Evolutionary conservation across 2,329 filamentous ascomycete species (phyloP).

Genomic region (Penicillium nordicum): DNA sequence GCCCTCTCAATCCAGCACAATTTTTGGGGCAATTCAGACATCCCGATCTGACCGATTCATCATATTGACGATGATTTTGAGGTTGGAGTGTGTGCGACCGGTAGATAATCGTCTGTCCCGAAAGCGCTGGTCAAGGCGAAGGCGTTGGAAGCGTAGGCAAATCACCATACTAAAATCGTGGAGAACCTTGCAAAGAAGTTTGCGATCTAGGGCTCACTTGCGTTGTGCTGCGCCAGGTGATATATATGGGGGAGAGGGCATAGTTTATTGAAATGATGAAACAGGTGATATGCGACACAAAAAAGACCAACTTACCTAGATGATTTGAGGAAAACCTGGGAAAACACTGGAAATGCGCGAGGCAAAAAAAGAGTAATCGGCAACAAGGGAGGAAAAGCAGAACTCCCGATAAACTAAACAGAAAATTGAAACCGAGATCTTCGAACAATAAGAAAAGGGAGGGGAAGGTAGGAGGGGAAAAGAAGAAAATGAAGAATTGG

Average conservation of each 20-base stretch:
- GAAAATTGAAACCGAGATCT: conserved; percentile 26
- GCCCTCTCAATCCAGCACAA: neutral
- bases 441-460: conserved; percentile 27
- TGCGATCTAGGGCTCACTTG: neutral
- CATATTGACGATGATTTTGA: neutral
- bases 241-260: neutral
- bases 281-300: conserved; percentile 10
- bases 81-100: neutral
- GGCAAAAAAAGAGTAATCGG: conserved; percentile 16
- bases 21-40: neutral
- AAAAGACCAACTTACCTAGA: conserved; percentile 18
- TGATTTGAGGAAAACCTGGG: conserved; percentile 16
- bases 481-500: conserved; percentile 25
- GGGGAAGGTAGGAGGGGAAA: conserved; percentile 20
- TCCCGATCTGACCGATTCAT: neutral
- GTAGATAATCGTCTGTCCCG: neutral
- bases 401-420: conserved; percentile 26
- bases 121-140: conserved; percentile 4
- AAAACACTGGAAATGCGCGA: conserved; percentile 21
- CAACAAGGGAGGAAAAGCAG: conserved; percentile 22
- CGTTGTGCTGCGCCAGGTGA: neutral
- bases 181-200: neutral
- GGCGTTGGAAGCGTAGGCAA: neutral
- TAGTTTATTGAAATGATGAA: conserved; percentile 11
- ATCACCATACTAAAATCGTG: neutral